phyloP scores from a whole-genome alignment of 371 early-diverging fungal genomes.

The Mortierella sp. region DNA sequence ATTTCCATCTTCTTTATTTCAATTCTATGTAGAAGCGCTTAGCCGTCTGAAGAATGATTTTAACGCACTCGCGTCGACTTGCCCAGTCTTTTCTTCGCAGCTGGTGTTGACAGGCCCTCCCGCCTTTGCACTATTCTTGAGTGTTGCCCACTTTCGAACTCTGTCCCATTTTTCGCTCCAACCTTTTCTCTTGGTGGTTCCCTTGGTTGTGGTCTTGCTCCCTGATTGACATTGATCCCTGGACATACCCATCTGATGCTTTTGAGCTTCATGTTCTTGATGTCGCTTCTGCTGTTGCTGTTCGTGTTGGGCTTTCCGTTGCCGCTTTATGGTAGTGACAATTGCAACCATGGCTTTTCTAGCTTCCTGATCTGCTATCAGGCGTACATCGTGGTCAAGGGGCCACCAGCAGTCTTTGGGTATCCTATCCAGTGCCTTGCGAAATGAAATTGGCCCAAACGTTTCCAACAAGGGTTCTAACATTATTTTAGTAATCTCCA shows the following conservation, averaged over 20 bases:
- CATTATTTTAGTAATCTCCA: constrained; percentile 22
- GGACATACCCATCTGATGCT: background rate
- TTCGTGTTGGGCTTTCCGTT: constrained; percentile 6
- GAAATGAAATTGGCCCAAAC: constrained; percentile 36
- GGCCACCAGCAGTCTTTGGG: constrained; percentile 54
- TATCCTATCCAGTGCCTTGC: constrained; percentile 38
- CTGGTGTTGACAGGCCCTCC: background rate
- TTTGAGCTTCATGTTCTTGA: background rate
- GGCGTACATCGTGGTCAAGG: constrained; percentile 36
- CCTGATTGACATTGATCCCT: too few relatives aligned
- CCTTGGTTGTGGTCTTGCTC: background rate
- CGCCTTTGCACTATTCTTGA: background rate
- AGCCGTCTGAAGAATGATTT: background rate
- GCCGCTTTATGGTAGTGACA: constrained; percentile 6
- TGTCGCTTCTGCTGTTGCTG: constrained; percentile 3
- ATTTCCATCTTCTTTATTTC: too few relatives aligned
- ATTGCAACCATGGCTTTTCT: constrained; percentile 33
- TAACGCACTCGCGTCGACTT: background rate
- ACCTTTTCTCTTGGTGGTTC: background rate
- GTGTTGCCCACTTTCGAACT: constrained; percentile 1
- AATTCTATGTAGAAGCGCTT: background rate
- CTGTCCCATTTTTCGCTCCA: background rate
- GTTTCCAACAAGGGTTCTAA: constrained; percentile 33
- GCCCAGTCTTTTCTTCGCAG: background rate
- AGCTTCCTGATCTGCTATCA: constrained; percentile 31